A percentile compares a stretch with the other conserved stretches of the same genome.
phyloP scores from a whole-genome alignment of 495 filamentous ascomycete species.

The Cetradonia linearis region DNA sequence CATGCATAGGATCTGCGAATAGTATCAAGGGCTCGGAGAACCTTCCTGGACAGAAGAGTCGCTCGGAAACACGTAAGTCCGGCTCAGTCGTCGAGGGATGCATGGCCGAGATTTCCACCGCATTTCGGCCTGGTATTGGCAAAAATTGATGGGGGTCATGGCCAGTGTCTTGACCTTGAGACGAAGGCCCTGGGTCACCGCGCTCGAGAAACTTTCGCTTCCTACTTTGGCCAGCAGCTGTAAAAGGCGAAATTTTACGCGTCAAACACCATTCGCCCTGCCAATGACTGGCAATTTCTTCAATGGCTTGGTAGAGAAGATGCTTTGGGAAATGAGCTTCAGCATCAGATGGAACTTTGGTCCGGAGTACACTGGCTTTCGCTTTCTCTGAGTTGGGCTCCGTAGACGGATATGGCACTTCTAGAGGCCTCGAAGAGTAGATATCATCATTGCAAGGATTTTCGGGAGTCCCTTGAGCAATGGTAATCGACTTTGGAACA shows the following conservation, averaged over 20 bases:
- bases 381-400: constrained; percentile 38
- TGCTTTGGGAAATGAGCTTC: constrained; percentile 30
- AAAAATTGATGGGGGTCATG: constrained; percentile 24
- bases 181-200: neutral
- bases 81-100: neutral
- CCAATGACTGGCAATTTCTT: constrained; percentile 12
- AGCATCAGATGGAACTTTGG: constrained; percentile 22
- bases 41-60: constrained; percentile 25
- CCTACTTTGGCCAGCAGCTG: constrained; percentile 10
- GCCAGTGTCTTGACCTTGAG: neutral
- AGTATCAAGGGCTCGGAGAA: constrained; percentile 19
- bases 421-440: constrained; percentile 29
- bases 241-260: constrained; percentile 7
- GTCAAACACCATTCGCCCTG: constrained; percentile 18
- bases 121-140: too few relatives aligned
- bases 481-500: constrained; percentile 50
- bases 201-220: constrained; percentile 18
- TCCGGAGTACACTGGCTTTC: constrained; percentile 31
- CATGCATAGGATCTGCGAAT: constrained; percentile 28
- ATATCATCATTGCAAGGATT: constrained; percentile 19
- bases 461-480: constrained; percentile 18
- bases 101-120: neutral
- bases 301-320: constrained; percentile 27
- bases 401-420: constrained; percentile 30
- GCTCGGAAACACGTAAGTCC: constrained; percentile 29